Evolutionary conservation across 139 green algal genomes (phyloP), one percentile per base, ranked within the genome.

Genomic region (Volvox africanus): DNA sequence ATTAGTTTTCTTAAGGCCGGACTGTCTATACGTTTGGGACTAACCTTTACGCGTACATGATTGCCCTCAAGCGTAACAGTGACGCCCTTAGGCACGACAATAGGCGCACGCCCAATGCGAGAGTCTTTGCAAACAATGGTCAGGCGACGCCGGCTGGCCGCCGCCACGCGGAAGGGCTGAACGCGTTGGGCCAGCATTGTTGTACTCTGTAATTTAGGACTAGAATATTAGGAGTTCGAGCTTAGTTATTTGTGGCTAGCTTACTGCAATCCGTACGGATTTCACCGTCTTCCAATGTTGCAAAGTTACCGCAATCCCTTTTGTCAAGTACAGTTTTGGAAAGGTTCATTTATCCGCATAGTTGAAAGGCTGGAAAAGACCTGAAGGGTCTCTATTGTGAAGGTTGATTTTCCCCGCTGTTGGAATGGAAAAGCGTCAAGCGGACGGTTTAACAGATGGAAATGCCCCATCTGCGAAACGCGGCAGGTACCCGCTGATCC

Each of bases 101-200:
- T 93, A 17, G 97, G 96, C 79, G 93, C 91, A 90, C 97, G 97
- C 17, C 98, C 98, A 93, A 99, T 99, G 44, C 98, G 96, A 21
- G 96, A 98, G 93, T 98, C 96, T 50, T 90, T 90, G 86, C 55
- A 76, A 33, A 90, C 86, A 3, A 90, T 32, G 20, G 55, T 67
- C 22, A 90, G 75, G 18, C 65, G 22, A 73, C 69, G 44, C 28
- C 85, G 85, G 85, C 85, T 82, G n/a, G 44, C 69, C 26, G 85
- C 65, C 69, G 85, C 69, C 37, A 68, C 28, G 28, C 85, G 85
- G 37, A 89, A 89, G 18, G 85, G 21, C 69, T 89, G 71, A 37
- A 89, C 85, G 26, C 85, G 85, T 1, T 82, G 37, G 18, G 85
- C 44, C 67, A 89, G 44, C 85, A 89, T 89, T 30, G 36, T 14